Evolutionary conservation across 495 filamentous ascomycete species (phyloP).

Genomic region (Schizothecium vesticola): DNA sequence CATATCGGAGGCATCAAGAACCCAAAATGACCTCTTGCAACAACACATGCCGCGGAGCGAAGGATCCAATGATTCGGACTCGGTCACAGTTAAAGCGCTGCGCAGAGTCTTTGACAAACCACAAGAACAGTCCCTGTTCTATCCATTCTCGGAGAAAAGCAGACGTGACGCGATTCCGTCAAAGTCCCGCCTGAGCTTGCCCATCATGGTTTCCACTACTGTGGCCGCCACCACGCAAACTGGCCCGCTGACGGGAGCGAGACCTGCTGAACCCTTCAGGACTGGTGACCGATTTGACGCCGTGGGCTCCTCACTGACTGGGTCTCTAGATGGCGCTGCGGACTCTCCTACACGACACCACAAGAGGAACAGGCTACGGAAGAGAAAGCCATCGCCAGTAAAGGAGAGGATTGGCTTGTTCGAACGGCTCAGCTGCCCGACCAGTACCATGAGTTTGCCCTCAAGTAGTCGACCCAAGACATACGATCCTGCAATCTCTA

Average conservation of each 20-base stretch:
- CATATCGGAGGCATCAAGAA: neutral
- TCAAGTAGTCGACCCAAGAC: conserved; percentile 3
- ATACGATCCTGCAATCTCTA: conserved; percentile 7
- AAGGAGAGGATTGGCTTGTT: conserved; percentile 33
- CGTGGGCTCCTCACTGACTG: neutral
- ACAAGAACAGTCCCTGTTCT: conserved; percentile 5
- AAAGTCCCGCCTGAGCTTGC: conserved; percentile 15
- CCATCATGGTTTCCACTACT: conserved; percentile 19
- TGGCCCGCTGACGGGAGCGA: no score
- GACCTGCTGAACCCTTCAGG: neutral
- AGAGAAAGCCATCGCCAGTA: conserved; percentile 27
- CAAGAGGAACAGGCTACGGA: conserved; percentile 10
- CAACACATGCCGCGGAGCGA: neutral
- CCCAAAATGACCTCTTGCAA: neutral
- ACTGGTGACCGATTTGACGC: neutral
- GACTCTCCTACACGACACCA: conserved; percentile 1
- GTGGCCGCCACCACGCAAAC: conserved; percentile 13
- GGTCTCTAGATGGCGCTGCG: neutral
- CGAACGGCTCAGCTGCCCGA: conserved; percentile 23
- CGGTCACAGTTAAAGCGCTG: neutral
- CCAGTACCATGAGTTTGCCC: conserved; percentile 2
- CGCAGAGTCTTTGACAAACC: conserved; percentile 1
- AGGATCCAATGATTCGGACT: neutral
- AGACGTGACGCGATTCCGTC: conserved; percentile 3
- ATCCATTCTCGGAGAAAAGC: conserved; percentile 11